phyloP scores from a whole-genome alignment of 2,329 filamentous ascomycete species.

The Talaromyces pinophilus region DNA sequence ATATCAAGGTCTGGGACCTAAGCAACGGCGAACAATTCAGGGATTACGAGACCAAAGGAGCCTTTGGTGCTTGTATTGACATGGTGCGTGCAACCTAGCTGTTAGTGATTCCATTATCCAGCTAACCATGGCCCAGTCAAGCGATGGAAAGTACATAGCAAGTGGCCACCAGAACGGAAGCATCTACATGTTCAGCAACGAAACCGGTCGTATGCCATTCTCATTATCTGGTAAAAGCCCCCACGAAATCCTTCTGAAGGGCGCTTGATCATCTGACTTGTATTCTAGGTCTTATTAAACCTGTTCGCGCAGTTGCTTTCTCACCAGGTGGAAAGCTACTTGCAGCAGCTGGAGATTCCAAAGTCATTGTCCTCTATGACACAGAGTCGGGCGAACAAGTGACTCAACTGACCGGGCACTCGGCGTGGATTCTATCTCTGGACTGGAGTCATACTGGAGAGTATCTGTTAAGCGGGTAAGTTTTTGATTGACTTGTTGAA shows the following conservation, averaged over 20 bases:
- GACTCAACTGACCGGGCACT: slow-evolving; percentile 75
- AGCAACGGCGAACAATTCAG: slow-evolving; percentile 63
- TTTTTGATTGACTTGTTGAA: slow-evolving; percentile 14
- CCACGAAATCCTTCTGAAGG: background rate
- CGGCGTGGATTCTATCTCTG: slow-evolving; percentile 84
- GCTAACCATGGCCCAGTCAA: slow-evolving; percentile 47
- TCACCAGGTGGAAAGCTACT: slow-evolving; percentile 81
- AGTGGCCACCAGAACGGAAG: slow-evolving; percentile 91
- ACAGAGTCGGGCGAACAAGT: slow-evolving; percentile 90
- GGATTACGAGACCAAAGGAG: slow-evolving; percentile 88
- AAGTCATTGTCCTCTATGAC: slow-evolving; percentile 88
- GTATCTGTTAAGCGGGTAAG: slow-evolving; percentile 77
- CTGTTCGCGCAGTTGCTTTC: slow-evolving; percentile 82
- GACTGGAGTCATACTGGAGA: slow-evolving; percentile 95
- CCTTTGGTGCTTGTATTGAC: slow-evolving; percentile 87
- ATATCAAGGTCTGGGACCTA: slow-evolving; percentile 85
- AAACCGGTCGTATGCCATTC: slow-evolving; percentile 79
- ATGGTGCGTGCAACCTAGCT: slow-evolving; percentile 51
- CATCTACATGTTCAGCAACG: slow-evolving; percentile 94
- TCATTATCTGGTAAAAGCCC: slow-evolving; percentile 70
- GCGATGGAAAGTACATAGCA: slow-evolving; percentile 81
- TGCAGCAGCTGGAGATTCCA: slow-evolving; percentile 85
- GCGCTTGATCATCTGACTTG: background rate
- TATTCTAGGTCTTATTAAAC: slow-evolving; percentile 72
- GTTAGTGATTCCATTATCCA: background rate